Conservation (phyloP, 176 grass and related monocot genomes). For the Eremochloa ophiuroides region DNA sequence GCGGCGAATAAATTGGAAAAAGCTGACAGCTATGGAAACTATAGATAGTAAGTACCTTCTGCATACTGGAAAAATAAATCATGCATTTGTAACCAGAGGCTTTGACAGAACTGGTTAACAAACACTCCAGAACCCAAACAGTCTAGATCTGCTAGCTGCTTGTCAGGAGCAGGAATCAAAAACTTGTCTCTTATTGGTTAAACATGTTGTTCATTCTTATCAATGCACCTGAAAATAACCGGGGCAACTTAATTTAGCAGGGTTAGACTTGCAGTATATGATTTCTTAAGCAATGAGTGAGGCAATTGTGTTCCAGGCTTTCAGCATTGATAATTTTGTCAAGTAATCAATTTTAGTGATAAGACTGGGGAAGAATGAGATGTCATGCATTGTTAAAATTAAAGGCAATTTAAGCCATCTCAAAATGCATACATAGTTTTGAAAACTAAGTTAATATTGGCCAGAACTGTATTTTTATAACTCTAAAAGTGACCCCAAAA, state of each 20-base stretch:
- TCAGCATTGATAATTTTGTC: neutral
- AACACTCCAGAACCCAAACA: neutral
- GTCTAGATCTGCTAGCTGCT: neutral
- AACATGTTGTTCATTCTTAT: neutral
- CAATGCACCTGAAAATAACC: neutral
- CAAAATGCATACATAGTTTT: neutral
- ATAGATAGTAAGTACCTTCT: conserved; percentile 73
- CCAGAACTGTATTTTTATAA: neutral
- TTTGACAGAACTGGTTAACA: neutral
- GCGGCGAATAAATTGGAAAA: conserved; percentile 70
- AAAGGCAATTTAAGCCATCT: neutral
- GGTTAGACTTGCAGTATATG: neutral
- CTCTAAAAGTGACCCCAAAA: neutral
- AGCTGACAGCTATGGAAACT: conserved; percentile 66
- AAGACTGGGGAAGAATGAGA: neutral
- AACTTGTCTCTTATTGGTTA: neutral
- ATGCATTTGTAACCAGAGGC: neutral
- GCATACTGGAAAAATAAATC: neutral
- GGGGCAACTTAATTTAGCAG: neutral
- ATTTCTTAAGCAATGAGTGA: neutral
- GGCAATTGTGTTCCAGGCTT: neutral
- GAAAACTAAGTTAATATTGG: neutral
- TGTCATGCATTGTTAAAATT: neutral
- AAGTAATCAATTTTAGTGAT: neutral
- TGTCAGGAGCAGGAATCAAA: neutral